A percentile compares a stretch with the other conserved stretches of the same genome.
Conservation (phyloP, 83 land plant species). For the Picea engelmannii region DNA sequence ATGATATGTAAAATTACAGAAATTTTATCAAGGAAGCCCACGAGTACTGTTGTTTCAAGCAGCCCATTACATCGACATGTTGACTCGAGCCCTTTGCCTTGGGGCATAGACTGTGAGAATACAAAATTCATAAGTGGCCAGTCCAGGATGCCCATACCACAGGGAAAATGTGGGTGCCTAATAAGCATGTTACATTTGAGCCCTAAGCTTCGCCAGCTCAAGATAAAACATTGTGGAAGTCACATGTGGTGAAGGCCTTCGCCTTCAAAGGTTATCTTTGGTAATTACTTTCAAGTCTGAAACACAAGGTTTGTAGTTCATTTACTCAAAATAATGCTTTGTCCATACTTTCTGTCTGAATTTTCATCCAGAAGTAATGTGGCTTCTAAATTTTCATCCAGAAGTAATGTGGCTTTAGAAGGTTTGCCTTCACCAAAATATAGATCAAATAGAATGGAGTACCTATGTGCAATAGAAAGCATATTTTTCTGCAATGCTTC, state of each 20-base stretch:
- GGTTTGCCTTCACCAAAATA: conserved; percentile 14
- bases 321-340: neutral
- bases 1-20: too few species aligned
- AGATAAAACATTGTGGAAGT: too few species aligned
- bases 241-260: neutral
- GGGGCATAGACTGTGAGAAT: too few species aligned
- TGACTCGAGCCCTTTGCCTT: neutral
- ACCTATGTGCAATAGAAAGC: conserved; percentile 34
- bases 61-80: neutral
- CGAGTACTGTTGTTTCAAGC: neutral
- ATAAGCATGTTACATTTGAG: too few species aligned
- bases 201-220: too few species aligned
- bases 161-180: too few species aligned
- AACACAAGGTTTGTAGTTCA: conserved; percentile 1
- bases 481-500: conserved; percentile 28
- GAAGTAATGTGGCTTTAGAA: conserved; percentile 34
- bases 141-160: too few species aligned
- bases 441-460: conserved; percentile 27
- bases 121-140: too few species aligned
- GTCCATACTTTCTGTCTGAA: neutral
- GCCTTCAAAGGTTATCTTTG: neutral
- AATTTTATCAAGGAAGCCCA: too few species aligned
- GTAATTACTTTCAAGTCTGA: neutral
- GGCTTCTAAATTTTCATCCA: conserved; percentile 17
- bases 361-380: conserved; percentile 17